Percentiles rank a stretch among this genome's conserved stretches.
Evolutionary conservation across 345 rosid species (phyloP).

Genomic region (Eucalyptus sp.): DNA sequence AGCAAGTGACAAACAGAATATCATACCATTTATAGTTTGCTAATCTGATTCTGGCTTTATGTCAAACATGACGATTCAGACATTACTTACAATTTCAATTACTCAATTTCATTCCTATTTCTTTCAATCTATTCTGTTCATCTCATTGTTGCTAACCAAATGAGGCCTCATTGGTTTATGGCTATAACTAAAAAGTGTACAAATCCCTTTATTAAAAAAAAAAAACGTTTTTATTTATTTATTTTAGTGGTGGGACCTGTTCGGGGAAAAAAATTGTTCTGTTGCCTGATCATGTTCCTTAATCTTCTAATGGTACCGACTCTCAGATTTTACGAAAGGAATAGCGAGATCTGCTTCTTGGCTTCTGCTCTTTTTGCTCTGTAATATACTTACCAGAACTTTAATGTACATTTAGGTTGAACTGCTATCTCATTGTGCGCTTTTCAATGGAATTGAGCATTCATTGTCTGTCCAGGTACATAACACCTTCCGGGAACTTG

Average conservation of each 20-base stretch:
- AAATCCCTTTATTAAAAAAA: neutral
- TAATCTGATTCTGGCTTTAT: neutral
- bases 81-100: neutral
- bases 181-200: neutral
- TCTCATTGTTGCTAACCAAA: neutral
- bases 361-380: neutral
- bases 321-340: neutral
- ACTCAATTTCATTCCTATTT: neutral
- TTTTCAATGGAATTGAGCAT: neutral
- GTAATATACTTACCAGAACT: neutral
- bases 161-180: neutral
- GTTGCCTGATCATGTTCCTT: neutral
- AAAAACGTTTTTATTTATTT: neutral
- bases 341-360: neutral
- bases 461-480: slow-evolving; percentile 45
- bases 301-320: neutral
- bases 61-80: neutral
- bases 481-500: slow-evolving; percentile 67
- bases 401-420: neutral
- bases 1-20: neutral
- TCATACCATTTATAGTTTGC: neutral
- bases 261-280: neutral
- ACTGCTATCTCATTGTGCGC: neutral
- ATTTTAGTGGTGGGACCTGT: neutral
- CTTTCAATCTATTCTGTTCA: neutral